Conservation (phyloP, 2,329 filamentous ascomycete genomes). For the Fusarium torulosum region DNA sequence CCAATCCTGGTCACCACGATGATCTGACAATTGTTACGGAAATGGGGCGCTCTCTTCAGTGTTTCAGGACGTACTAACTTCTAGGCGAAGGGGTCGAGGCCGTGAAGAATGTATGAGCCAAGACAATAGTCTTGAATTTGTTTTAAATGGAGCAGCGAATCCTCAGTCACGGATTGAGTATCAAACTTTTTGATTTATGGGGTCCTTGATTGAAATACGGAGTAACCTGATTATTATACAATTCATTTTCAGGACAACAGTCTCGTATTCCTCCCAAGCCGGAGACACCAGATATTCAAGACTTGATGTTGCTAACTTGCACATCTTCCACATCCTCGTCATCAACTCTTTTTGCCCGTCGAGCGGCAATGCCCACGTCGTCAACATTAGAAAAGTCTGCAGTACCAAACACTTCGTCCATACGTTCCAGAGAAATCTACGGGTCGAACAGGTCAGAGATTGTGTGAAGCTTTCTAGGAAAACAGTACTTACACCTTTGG, state of each 20-base stretch:
- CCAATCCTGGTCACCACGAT: background rate
- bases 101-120: background rate
- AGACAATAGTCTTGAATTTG: too few species aligned
- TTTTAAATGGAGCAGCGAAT: too few species aligned
- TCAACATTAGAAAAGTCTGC: conserved; percentile 38
- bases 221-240: too few species aligned
- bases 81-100: too few species aligned
- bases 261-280: background rate
- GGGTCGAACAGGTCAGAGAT: background rate
- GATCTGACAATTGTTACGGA: background rate
- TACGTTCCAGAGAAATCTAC: conserved; percentile 38
- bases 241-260: background rate
- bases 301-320: background rate
- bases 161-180: background rate
- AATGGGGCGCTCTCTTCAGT: background rate
- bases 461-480: accelerated
- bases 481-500: conserved; percentile 61
- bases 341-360: conserved; percentile 16
- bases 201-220: background rate
- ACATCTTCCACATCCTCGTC: conserved; percentile 30
- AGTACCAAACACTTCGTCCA: conserved; percentile 35
- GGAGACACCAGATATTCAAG: background rate
- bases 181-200: background rate
- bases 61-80: background rate
- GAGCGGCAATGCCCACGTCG: conserved; percentile 28